phyloP scores from a whole-genome alignment of 164 flowering plant species.

The Platanus orientalis region DNA sequence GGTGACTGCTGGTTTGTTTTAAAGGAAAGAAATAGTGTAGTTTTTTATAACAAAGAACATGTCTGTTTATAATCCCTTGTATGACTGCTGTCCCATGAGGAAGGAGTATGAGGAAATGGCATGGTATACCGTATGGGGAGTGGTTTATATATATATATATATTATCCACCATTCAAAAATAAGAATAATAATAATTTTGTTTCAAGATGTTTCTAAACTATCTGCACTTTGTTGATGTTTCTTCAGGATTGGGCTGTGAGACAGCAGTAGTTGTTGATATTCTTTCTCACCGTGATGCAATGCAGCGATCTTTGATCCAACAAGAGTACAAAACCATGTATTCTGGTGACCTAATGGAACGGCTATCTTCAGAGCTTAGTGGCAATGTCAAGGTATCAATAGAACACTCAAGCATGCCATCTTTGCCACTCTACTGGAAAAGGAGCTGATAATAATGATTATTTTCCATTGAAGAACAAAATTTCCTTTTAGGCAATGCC shows the following conservation, averaged over 20 bases:
- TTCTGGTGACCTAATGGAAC: constrained; percentile 25
- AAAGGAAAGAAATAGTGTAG: too few relatives aligned
- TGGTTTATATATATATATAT: too few relatives aligned
- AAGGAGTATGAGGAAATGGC: too few relatives aligned
- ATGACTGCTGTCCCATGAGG: too few relatives aligned
- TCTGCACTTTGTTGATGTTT: background rate
- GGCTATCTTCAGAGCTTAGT: constrained; percentile 31
- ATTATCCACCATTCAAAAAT: too few relatives aligned
- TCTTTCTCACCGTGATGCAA: constrained; percentile 33
- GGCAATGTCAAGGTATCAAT: constrained; percentile 56
- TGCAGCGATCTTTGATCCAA: constrained; percentile 32
- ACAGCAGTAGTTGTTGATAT: constrained; percentile 27
- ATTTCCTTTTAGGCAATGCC: too few relatives aligned
- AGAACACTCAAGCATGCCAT: background rate
- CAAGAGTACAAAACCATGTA: constrained; percentile 33
- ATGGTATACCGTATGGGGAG: too few relatives aligned
- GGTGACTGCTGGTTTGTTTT: too few relatives aligned
- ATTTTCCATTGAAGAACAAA: background rate
- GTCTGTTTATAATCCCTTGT: too few relatives aligned
- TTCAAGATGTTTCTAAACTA: background rate
- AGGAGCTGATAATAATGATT: background rate
- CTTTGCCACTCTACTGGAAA: background rate
- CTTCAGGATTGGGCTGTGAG: constrained; percentile 39
- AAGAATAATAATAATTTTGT: too few relatives aligned
- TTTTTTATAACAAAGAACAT: too few relatives aligned